Conservation (phyloP, 164 flowering plant species). For the Umbellularia californica region DNA sequence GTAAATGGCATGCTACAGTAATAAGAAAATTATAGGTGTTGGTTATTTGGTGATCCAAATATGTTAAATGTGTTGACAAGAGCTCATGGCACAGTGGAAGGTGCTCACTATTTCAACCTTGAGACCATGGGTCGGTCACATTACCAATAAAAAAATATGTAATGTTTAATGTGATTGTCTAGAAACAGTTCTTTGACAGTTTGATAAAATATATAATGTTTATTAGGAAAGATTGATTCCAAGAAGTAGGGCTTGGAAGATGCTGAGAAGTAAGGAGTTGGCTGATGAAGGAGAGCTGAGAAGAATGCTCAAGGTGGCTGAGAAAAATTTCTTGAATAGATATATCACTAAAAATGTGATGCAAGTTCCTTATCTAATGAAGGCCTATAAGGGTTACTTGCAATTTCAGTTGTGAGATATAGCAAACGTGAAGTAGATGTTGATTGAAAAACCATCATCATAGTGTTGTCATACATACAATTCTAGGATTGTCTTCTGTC, state of each 20-base stretch:
- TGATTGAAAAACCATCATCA: not conserved
- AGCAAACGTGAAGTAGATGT: not conserved
- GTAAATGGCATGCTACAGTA: too few species aligned
- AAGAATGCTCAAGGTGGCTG: not conserved
- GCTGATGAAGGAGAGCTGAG: not conserved
- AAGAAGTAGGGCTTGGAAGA: not conserved
- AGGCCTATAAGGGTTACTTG: not conserved
- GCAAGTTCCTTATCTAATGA: conserved; percentile 3
- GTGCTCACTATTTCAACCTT: too few species aligned
- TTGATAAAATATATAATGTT: too few species aligned
- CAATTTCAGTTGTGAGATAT: not conserved
- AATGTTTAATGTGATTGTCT: too few species aligned
- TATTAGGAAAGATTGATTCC: conserved; percentile 4
- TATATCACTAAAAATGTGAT: not conserved
- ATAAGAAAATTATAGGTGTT: too few species aligned
- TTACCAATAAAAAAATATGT: too few species aligned
- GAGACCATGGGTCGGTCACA: too few species aligned
- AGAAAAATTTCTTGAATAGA: not conserved
- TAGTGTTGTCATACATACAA: not conserved
- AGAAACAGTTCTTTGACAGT: too few species aligned
- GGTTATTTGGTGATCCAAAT: too few species aligned
- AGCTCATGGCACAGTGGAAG: too few species aligned
- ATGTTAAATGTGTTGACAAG: too few species aligned
- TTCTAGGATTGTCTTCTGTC: not conserved
- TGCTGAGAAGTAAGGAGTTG: conserved; percentile 5